These are phyloP conservation scores for Naganishia cerealis DNA, from an alignment of 1,284 basidiomycete species.

Conservation along the genomic window DNA sequence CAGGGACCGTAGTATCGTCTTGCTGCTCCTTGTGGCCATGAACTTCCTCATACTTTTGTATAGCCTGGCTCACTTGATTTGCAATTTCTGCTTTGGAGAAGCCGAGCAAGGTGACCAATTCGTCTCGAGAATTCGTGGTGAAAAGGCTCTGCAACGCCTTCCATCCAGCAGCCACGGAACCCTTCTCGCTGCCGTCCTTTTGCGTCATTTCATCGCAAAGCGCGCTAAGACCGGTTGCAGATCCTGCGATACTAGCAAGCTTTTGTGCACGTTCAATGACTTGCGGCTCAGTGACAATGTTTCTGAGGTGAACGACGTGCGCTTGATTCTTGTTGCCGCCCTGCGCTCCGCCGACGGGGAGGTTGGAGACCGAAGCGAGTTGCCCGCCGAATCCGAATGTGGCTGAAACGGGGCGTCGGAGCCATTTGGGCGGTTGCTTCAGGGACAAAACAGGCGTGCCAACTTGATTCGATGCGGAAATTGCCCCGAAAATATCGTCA, in stretches of 20 bases:
- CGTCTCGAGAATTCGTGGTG: slow-evolving; percentile 81
- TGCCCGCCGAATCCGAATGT: slow-evolving; percentile 93
- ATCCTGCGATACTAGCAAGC: slow-evolving; percentile 65
- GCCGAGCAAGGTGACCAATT: slow-evolving; percentile 85
- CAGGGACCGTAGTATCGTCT: slow-evolving; percentile 53
- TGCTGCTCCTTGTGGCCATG: slow-evolving; percentile 46
- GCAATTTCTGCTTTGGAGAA: slow-evolving; percentile 88
- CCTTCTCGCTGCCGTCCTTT: slow-evolving; percentile 51
- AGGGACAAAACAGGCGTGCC: slow-evolving; percentile 64
- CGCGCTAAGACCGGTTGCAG: slow-evolving; percentile 63
- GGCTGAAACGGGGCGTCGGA: slow-evolving; percentile 75
- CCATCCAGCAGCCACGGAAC: slow-evolving; percentile 67
- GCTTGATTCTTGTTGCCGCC: slow-evolving; percentile 69
- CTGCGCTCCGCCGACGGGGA: slow-evolving; percentile 61
- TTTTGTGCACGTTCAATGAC: slow-evolving; percentile 76
- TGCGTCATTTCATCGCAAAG: slow-evolving; percentile 66
- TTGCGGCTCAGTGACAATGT: slow-evolving; percentile 72
- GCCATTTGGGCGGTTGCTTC: slow-evolving; percentile 92
- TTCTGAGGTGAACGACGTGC: slow-evolving; percentile 72
- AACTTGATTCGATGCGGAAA: slow-evolving; percentile 57
- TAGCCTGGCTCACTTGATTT: slow-evolving; percentile 74
- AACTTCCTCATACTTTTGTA: slow-evolving; percentile 67
- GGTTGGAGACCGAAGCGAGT: slow-evolving; percentile 74
- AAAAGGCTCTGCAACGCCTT: slow-evolving; percentile 85
- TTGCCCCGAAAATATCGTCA: slow-evolving; percentile 63